Evolutionary conservation across 2,329 filamentous ascomycete genomes (phyloP).

Genomic region (Paraphoma chrysanthemicola): DNA sequence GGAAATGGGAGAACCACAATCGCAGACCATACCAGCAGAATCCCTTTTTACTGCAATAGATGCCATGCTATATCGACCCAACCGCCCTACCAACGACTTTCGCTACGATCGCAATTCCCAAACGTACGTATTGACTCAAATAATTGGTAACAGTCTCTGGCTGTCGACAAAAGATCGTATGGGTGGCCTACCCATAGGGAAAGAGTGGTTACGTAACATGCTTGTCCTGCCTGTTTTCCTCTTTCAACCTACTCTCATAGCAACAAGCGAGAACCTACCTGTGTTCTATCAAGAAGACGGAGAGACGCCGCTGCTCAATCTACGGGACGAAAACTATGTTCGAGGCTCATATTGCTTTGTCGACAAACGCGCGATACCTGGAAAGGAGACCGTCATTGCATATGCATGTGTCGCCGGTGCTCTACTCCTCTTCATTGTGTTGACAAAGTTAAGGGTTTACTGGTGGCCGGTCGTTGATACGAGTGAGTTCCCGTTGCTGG

Average conservation of each 20-base stretch:
- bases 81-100: background rate
- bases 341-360: conserved; percentile 13
- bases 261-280: background rate
- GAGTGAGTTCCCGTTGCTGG: conserved; percentile 17
- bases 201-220: conserved; percentile 19
- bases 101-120: conserved; percentile 14
- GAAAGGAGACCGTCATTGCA: conserved; percentile 11
- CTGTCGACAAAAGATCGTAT: conserved; percentile 4
- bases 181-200: conserved; percentile 2
- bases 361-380: conserved; percentile 17
- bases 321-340: conserved; percentile 20
- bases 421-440: conserved; percentile 10
- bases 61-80: conserved; percentile 16
- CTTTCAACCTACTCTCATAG: conserved; percentile 17
- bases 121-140: conserved; percentile 17
- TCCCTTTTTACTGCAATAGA: conserved; percentile 14
- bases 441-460: conserved; percentile 7
- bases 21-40: background rate
- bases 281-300: conserved; percentile 5
- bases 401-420: conserved; percentile 18
- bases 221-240: conserved; percentile 17
- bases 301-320: conserved; percentile 5
- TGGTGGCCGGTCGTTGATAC: conserved; percentile 10
- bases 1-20: background rate
- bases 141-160: conserved; percentile 13